phyloP scores from a whole-genome alignment of 345 rosid species.

The Rhodamnia argentea region DNA sequence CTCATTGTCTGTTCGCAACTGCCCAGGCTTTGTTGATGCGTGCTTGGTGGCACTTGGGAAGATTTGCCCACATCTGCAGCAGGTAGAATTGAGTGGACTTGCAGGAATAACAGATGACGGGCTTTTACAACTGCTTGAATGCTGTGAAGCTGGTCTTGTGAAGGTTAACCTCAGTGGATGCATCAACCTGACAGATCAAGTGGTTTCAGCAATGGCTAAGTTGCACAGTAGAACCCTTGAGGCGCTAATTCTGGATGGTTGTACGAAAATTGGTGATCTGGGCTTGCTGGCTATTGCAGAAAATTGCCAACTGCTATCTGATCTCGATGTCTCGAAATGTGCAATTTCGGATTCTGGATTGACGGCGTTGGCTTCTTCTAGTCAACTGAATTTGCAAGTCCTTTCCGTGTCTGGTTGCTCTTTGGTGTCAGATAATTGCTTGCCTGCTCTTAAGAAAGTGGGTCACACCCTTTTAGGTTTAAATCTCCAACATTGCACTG shows the following conservation, averaged over 20 bases:
- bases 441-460: constrained; percentile 37
- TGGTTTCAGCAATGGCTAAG: constrained; percentile 19
- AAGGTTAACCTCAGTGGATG: constrained; percentile 38
- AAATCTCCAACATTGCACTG: constrained; percentile 68
- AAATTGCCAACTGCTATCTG: constrained; percentile 25
- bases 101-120: constrained; percentile 69
- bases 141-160: constrained; percentile 21
- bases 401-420: constrained; percentile 68
- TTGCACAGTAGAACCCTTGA: constrained; percentile 27
- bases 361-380: constrained; percentile 23
- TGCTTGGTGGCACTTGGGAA: constrained; percentile 57
- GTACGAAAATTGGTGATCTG: constrained; percentile 23
- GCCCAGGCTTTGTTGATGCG: constrained; percentile 82
- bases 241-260: constrained; percentile 27
- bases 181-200: constrained; percentile 20
- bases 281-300: constrained; percentile 25
- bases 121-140: constrained; percentile 43
- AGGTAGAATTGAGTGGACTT: constrained; percentile 59
- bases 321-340: constrained; percentile 30
- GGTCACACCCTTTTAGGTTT: constrained; percentile 67
- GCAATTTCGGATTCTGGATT: constrained; percentile 27
- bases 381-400: constrained; percentile 52
- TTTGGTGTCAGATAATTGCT: constrained; percentile 53
- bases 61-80: constrained; percentile 59
- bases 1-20: constrained; percentile 51